phyloP scores from a whole-genome alignment of 2,329 filamentous ascomycete species.

The Trichoderma harzianum region DNA sequence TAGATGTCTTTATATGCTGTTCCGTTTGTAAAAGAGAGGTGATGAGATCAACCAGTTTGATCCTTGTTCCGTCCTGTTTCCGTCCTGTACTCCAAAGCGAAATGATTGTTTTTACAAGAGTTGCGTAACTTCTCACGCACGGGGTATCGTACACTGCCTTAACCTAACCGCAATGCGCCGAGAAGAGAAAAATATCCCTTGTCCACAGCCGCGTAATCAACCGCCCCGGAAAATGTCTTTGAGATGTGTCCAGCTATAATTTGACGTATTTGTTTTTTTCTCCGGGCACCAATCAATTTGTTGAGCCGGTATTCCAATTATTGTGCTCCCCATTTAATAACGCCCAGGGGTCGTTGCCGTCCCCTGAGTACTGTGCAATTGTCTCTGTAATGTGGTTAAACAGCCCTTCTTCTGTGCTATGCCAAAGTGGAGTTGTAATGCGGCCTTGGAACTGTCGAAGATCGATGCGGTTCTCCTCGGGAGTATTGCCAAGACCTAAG shows the following conservation, averaged over 20 bases:
- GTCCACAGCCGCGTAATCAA: constrained; percentile 5
- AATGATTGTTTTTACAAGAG: neutral
- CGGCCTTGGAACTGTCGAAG: constrained; percentile 34
- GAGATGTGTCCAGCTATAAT: neutral
- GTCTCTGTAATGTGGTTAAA: constrained; percentile 30
- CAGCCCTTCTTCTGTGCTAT: constrained; percentile 30
- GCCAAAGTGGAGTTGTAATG: constrained; percentile 31
- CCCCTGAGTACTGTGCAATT: constrained; percentile 24
- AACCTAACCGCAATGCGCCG: constrained; percentile 10
- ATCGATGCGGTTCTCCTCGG: constrained; percentile 36
- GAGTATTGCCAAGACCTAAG: constrained; percentile 34
- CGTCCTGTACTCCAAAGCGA: neutral
- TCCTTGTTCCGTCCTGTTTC: neutral
- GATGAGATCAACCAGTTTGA: constrained; percentile 5
- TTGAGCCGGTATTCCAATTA: constrained; percentile 24
- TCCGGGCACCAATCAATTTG: neutral
- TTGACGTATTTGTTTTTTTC: neutral
- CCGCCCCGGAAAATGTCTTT: neutral
- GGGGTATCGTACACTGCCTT: constrained; percentile 17
- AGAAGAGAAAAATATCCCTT: neutral
- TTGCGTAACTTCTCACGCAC: constrained; percentile 6
- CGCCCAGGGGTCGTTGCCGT: constrained; percentile 29
- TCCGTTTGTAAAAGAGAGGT: constrained; percentile 2
- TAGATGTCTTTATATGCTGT: neutral
- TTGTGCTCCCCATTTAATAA: constrained; percentile 29